Conservation (phyloP, 257 asterid genomes). For the Petunia secreta region DNA sequence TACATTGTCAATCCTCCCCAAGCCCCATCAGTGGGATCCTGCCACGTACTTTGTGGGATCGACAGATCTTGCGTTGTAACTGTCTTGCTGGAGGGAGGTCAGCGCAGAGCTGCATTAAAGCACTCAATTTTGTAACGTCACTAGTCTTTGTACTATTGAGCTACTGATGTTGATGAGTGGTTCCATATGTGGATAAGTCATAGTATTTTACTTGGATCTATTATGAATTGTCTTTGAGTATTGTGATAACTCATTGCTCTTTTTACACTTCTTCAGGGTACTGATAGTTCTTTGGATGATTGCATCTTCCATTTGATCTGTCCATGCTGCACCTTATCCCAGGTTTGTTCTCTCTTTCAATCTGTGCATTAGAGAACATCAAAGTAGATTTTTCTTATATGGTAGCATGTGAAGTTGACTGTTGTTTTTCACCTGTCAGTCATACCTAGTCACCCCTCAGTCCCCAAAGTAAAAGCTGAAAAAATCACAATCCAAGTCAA, state of each 20-base stretch:
- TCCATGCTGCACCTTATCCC: constrained; percentile 90
- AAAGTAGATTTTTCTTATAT: neutral
- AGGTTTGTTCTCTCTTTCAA: constrained; percentile 54
- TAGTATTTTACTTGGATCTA: neutral
- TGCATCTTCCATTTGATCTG: constrained; percentile 78
- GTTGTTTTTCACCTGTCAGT: neutral
- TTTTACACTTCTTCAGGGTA: constrained; percentile 60
- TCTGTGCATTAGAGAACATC: neutral
- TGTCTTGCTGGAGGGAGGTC: no score
- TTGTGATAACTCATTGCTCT: constrained; percentile 23
- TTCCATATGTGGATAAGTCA: neutral
- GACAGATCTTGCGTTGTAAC: no score
- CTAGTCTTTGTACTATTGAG: neutral
- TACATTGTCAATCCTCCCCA: neutral
- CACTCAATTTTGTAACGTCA: no score
- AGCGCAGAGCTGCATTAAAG: no score
- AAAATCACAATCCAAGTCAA: neutral
- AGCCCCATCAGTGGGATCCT: neutral
- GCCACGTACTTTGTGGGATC: neutral
- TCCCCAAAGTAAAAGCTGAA: neutral
- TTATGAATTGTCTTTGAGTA: neutral
- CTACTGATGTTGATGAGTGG: constrained; percentile 1
- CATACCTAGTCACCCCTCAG: neutral
- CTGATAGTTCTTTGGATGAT: constrained; percentile 71
- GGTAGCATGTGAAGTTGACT: neutral